Base-by-base conservation (phyloP, 2,329 filamentous ascomycete genomes). In the Ophiosphaerella narmari region DNA sequence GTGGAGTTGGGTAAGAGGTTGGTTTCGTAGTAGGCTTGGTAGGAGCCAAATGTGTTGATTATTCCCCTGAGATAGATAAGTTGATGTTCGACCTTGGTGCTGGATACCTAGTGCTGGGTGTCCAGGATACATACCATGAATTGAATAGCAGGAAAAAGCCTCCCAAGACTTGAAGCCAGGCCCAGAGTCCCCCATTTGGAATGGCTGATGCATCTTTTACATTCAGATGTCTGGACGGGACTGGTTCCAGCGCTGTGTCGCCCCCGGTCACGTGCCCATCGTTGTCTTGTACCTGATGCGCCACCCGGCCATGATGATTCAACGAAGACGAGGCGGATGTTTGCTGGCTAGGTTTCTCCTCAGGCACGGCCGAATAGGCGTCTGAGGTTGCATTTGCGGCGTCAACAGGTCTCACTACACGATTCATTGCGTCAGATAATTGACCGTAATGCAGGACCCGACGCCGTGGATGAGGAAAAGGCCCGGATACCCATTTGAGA, bases 81-180 rank as follows among this genome's bases (percentile, higher is more conserved):
- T 21, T 21, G 18, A 21, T 21, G 18, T 21, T 21, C 18, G 18
- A 21, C 3, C 18, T 21, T 21, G 18, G 18, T 21, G 18, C 18
- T 4, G 18, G 18, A 21, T 21, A 21, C 18, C 18, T 21, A 21
- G 18, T 21, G 18, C 4, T 4, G 18, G 4, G 18, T 21, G 18
- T 21, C 18, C 18, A 9, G 43, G 29, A 14, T 9, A 65, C 69
- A 34, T 67, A 74, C 75, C 77, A 80, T 24, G 73, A 72, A 57
- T 79, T 79, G 52, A 78, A 78, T 54, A 80, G 74, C 7, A 80
- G 52, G 44, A 78, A 77, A 62, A 80, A 80, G n/a, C 66, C 64
- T 2, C 75, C 76, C 1, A 78, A 43, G 4, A 80, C 78, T 50
- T 80, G 77, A 26, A 80, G 57, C 78, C 78, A 80, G 4, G 78